Evolutionary conservation across 1,139 yeast genomes (phyloP).

Genomic region (Geotrichum carabidarum): DNA sequence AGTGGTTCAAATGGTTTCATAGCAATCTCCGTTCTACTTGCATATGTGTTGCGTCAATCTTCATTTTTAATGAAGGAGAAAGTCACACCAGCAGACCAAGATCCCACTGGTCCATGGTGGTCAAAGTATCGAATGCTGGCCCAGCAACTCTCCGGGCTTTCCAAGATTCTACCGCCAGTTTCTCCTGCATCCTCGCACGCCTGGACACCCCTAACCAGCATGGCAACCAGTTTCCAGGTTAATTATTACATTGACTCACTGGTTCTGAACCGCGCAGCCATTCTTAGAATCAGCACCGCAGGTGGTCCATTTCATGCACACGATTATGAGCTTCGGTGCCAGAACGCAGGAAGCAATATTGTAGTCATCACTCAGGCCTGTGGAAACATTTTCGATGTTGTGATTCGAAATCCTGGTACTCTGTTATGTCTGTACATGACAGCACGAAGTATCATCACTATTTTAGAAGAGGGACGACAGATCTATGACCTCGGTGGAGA

Average conservation of each 20-base stretch:
- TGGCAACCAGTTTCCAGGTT: constrained; percentile 22
- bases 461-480: constrained; percentile 20
- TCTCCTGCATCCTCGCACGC: background rate
- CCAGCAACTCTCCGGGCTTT: constrained; percentile 17
- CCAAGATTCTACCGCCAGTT: background rate
- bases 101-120: constrained; percentile 25
- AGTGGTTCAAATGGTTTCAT: background rate
- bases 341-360: constrained; percentile 25
- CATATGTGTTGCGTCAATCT: constrained; percentile 12
- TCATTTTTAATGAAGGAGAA: constrained; percentile 10
- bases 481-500: background rate
- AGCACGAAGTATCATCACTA: constrained; percentile 27
- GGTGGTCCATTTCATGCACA: constrained; percentile 18
- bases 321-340: constrained; percentile 23
- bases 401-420: constrained; percentile 22
- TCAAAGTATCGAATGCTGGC: constrained; percentile 21
- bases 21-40: constrained; percentile 12
- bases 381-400: constrained; percentile 21
- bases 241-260: constrained; percentile 24
- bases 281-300: constrained; percentile 9
- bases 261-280: constrained; percentile 25
- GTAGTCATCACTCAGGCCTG: constrained; percentile 23
- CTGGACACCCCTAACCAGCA: background rate
- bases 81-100: constrained; percentile 16
- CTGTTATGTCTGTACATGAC: constrained; percentile 27